Percentiles rank a stretch among this genome's conserved stretches.
Evolutionary conservation across 345 rosid species (phyloP).

Genomic region (Corymbia maculata): DNA sequence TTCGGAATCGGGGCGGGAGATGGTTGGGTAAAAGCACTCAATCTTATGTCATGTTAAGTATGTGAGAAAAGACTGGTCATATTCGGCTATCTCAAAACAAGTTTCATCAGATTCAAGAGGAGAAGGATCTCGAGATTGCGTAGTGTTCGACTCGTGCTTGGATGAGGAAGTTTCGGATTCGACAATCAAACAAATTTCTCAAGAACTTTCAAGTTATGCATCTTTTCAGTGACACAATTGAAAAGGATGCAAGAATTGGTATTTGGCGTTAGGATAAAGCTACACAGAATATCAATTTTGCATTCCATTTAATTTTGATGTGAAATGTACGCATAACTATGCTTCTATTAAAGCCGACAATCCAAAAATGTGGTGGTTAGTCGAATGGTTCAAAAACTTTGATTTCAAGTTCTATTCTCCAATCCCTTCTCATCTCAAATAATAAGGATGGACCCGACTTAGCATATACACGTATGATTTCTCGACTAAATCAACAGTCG

Average conservation of each 20-base stretch:
- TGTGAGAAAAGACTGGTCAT: not conserved
- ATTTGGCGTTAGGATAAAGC: not conserved
- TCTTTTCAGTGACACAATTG: not conserved
- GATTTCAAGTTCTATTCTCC: not conserved
- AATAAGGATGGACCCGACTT: not conserved
- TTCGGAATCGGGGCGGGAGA: not conserved
- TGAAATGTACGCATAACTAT: not conserved
- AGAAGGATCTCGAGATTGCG: not conserved
- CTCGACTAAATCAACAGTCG: not conserved
- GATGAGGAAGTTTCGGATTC: not conserved
- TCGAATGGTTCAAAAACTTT: not conserved
- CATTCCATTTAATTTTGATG: not conserved
- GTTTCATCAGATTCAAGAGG: not conserved
- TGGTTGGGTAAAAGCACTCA: not conserved
- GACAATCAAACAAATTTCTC: not conserved
- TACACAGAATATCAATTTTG: not conserved
- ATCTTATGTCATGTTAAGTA: not conserved
- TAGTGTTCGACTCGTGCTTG: not conserved
- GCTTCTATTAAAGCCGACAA: not conserved
- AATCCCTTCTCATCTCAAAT: not conserved
- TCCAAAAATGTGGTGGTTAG: not conserved
- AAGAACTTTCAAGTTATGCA: not conserved
- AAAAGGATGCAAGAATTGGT: not conserved
- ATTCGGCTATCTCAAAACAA: not conserved
- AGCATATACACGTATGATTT: not conserved